These are phyloP conservation scores for Monotropa hypopitys DNA, from an alignment of 179 eudicot species.

Conservation along the genomic window DNA sequence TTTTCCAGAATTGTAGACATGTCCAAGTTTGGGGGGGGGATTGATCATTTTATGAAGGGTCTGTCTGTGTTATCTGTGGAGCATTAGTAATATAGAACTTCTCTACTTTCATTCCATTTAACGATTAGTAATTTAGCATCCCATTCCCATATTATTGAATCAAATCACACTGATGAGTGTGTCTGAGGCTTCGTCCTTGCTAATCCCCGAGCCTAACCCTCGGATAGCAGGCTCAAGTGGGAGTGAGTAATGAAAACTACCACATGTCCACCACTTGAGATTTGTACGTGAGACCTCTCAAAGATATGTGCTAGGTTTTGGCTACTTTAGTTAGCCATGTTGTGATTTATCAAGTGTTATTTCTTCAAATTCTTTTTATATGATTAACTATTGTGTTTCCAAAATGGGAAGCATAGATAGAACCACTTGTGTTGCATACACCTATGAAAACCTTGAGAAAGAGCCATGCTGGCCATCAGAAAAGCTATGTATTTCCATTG, in stretches of 20 bases:
- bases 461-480: constrained; percentile 86
- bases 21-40: background rate
- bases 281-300: background rate
- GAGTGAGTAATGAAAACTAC: background rate
- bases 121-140: background rate
- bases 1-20: background rate
- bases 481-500: constrained; percentile 70
- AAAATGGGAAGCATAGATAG: constrained; percentile 67
- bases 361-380: background rate
- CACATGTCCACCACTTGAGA: background rate
- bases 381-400: background rate
- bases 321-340: background rate
- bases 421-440: constrained; percentile 54
- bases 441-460: constrained; percentile 75
- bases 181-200: background rate
- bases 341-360: background rate
- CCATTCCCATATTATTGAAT: background rate
- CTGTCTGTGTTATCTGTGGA: background rate
- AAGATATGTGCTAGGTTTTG: background rate
- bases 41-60: background rate
- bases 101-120: background rate
- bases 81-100: background rate
- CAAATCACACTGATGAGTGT: background rate
- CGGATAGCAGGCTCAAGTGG: background rate
- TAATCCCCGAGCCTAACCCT: background rate